These are phyloP conservation scores for Hibiscus syriacus DNA, from an alignment of 345 rosid species.

Conservation along the genomic window DNA sequence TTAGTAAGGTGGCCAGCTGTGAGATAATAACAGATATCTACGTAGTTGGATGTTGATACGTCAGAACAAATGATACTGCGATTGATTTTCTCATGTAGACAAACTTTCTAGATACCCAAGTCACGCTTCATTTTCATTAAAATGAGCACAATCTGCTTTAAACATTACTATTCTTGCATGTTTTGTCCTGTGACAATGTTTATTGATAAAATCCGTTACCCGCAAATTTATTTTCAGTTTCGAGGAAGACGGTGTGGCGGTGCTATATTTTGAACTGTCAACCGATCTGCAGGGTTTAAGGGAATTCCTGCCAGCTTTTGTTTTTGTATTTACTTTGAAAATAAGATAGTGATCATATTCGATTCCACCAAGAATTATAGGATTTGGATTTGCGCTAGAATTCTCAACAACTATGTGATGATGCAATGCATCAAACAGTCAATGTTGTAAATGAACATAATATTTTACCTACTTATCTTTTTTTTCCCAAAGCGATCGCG, in stretches of 20 bases:
- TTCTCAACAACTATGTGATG: not conserved
- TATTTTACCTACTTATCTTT: too few relatives aligned
- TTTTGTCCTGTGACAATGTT: not conserved
- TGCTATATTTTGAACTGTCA: not conserved
- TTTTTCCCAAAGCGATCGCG: too few relatives aligned
- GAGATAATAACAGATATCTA: not conserved
- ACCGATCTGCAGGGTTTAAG: not conserved
- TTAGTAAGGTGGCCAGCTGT: too few relatives aligned
- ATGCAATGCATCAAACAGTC: not conserved
- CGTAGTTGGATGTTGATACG: not conserved
- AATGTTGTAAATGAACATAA: too few relatives aligned
- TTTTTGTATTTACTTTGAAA: not conserved
- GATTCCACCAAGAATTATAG: not conserved
- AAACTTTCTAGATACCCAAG: too few relatives aligned
- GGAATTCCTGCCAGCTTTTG: not conserved
- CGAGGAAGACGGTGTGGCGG: not conserved
- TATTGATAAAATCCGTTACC: too few relatives aligned
- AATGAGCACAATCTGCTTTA: too few relatives aligned
- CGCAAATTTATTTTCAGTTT: not conserved
- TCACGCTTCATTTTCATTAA: too few relatives aligned
- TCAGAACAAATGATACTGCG: not conserved
- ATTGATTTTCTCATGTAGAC: not conserved
- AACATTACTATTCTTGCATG: too few relatives aligned
- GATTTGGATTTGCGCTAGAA: not conserved
- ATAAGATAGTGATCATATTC: not conserved